Evolutionary conservation across 2,329 filamentous ascomycete genomes (phyloP), one percentile per base, ranked within the genome.

Genomic region (Canariomyces notabilis): DNA sequence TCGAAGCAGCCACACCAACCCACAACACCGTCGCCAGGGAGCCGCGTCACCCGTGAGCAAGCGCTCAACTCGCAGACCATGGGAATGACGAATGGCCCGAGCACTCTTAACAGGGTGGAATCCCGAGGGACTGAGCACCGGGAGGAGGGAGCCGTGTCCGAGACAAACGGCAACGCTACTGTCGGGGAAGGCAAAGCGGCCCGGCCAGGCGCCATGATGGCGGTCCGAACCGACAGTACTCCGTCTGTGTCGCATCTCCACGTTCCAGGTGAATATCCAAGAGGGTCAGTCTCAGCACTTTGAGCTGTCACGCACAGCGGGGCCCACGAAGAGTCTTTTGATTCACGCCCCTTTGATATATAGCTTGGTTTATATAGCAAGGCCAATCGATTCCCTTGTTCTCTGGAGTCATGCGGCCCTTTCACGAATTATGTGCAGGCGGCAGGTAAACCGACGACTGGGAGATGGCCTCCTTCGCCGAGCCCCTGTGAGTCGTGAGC

Each of bases 181-280:
- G n/a, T n/a, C n/a, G 37, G 29, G 31, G 21, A 34, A 9, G 49
- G 38, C 33, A 19, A 34, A 6, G 4, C 37, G 2, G 16, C 22
- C 5, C 51, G 54, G 11, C 53, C 57, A 6, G 43, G 26, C 5
- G 47, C 36, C 7, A 37, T n/a, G n/a, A n/a, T n/a, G n/a, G n/a
- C 44, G 11, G 36, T 32, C 58, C 66, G 70, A 39, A 66, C 63
- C 12, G 66, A 71, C 37, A 73, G 75, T 53, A 68, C 73, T 6
- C 71, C 74, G 11, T 78, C 75, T 21, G 77, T 86, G 36, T 81
- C 80, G 44, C 76, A 83, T 58, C 65, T 88, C 41, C 82, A 85
- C 59, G 76, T 89, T 15, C 85, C 85, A 3, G 85, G 85, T 9
- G 74, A 83, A 55, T 89, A 75, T 59, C 81, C 81, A 7, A 71